These are phyloP conservation scores for Mycena epipterygia DNA, from an alignment of 768 basidiomycete genomes.

Conservation along the genomic window DNA sequence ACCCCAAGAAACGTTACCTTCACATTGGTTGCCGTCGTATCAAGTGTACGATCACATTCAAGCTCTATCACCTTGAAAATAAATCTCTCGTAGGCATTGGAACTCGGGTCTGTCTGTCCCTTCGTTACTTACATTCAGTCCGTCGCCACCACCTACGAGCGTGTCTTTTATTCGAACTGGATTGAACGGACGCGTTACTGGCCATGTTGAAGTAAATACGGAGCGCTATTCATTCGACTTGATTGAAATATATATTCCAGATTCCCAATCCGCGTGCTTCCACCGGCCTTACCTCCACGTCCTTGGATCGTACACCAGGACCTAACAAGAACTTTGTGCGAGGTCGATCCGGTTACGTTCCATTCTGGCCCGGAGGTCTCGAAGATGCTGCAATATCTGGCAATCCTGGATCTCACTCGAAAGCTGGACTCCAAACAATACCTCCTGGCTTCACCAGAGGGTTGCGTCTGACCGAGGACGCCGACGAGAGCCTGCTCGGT, in stretches of 20 bases:
- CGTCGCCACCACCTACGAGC: constrained; percentile 81
- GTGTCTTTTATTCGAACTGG: constrained; percentile 83
- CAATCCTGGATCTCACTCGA: constrained; percentile 46
- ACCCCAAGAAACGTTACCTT: constrained; percentile 75
- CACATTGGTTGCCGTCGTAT: constrained; percentile 83
- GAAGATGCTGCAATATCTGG: constrained; percentile 65
- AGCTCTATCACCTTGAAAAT: constrained; percentile 29
- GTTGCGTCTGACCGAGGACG: constrained; percentile 76
- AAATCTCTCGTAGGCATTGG: constrained; percentile 72
- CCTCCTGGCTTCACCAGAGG: constrained; percentile 91
- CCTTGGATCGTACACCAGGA: constrained; percentile 87
- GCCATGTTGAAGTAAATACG: constrained; percentile 83
- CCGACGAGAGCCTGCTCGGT: constrained; percentile 58
- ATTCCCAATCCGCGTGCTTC: constrained; percentile 65
- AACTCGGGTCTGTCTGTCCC: constrained; percentile 71
- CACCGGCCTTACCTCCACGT: constrained; percentile 87
- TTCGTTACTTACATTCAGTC: constrained; percentile 72
- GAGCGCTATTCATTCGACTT: constrained; percentile 4
- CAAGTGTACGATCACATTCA: constrained; percentile 76
- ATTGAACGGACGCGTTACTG: constrained; percentile 82
- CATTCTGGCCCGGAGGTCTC: constrained; percentile 95
- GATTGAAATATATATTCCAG: constrained; percentile 51
- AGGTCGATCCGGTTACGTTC: constrained; percentile 93
- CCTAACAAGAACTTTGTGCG: constrained; percentile 87
- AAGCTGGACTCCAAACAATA: constrained; percentile 68